Conservation (phyloP, 2,329 filamentous ascomycete genomes). For the Penicillium fuscoglaucum region DNA sequence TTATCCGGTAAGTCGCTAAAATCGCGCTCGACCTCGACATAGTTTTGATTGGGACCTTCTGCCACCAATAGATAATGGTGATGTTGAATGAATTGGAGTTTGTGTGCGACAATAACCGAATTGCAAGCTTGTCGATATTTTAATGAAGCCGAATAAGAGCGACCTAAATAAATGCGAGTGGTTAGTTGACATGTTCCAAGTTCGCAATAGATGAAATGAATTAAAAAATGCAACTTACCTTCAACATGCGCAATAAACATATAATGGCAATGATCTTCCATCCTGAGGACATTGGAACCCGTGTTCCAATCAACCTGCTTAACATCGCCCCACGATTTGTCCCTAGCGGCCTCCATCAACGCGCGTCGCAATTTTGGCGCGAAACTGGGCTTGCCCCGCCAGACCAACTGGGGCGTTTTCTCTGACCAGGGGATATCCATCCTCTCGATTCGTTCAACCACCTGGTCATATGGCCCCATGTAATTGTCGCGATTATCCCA, state of each 20-base stretch:
- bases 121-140: constrained; percentile 54
- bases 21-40: constrained; percentile 49
- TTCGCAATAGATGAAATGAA: not conserved
- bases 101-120: constrained; percentile 51
- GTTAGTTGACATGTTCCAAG: not conserved
- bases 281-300: constrained; percentile 47
- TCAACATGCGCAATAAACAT: constrained; percentile 56
- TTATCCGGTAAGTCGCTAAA: constrained; percentile 56
- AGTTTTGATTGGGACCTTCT: constrained; percentile 50
- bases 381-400: constrained; percentile 50
- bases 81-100: constrained; percentile 51
- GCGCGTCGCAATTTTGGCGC: constrained; percentile 43
- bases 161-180: constrained; percentile 20
- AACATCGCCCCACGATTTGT: constrained; percentile 51
- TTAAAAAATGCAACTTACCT: constrained; percentile 34
- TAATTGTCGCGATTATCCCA: constrained; percentile 44
- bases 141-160: constrained; percentile 51
- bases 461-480: constrained; percentile 40
- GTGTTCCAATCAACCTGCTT: constrained; percentile 43
- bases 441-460: constrained; percentile 34
- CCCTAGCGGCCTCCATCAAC: constrained; percentile 41
- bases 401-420: constrained; percentile 49
- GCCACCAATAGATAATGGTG: constrained; percentile 48
- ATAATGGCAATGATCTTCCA: constrained; percentile 56
- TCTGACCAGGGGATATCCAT: constrained; percentile 33